phyloP scores from a whole-genome alignment of 352 stramenopile species.

The Pythium graminicola region DNA sequence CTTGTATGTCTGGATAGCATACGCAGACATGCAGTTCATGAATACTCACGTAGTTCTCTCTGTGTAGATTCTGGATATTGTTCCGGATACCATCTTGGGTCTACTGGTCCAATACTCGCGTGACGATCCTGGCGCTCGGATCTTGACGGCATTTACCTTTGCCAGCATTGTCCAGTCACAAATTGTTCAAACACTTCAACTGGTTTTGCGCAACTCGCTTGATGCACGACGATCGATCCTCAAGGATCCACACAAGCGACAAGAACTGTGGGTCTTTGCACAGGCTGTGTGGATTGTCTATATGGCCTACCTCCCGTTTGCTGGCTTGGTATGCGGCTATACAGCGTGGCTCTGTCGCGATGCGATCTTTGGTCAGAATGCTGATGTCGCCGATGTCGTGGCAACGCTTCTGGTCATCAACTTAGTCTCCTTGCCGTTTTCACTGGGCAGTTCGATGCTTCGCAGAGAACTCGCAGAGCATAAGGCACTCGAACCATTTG shows the following conservation, averaged over 20 bases:
- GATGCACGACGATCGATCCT: conserved; percentile 4
- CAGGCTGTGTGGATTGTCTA: conserved; percentile 20
- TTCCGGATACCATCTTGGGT: conserved; percentile 16
- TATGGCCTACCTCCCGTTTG: conserved; percentile 19
- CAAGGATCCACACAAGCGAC: conserved; percentile 15
- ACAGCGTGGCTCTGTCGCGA: conserved; percentile 14
- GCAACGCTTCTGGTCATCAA: conserved; percentile 16
- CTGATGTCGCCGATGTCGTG: conserved; percentile 20
- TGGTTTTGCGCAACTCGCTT: conserved; percentile 5
- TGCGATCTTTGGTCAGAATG: conserved; percentile 18
- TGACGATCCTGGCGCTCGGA: conserved; percentile 20
- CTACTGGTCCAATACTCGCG: conserved; percentile 19
- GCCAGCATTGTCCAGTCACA: conserved; percentile 14
- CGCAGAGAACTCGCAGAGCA: conserved; percentile 12
- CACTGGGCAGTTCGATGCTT: conserved; percentile 13
- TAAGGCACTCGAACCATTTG: conserved; percentile 6
- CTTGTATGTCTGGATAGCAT: not conserved
- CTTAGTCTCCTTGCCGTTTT: conserved; percentile 18
- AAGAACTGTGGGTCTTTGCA: conserved; percentile 13
- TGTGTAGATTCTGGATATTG: conserved; percentile 14
- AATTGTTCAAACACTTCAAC: conserved; percentile 13
- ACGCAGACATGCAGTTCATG: not conserved
- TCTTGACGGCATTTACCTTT: conserved; percentile 21
- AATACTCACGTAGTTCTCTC: not conserved
- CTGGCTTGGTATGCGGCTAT: conserved; percentile 8